Conservation (phyloP, 1,139 yeast species). For the Suhomyces atakaporum region DNA sequence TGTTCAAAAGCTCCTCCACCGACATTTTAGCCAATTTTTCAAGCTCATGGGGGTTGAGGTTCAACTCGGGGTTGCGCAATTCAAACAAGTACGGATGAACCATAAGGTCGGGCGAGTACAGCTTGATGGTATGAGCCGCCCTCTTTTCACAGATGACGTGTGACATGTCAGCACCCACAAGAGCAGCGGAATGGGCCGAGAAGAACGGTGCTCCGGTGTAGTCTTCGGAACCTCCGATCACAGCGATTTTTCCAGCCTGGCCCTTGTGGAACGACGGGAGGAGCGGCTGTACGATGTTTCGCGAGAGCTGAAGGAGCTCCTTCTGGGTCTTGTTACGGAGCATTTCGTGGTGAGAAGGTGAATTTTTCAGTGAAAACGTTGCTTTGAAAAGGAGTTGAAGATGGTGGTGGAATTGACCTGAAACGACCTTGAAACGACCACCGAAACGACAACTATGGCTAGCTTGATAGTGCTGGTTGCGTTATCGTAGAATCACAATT, state of each 20-base stretch:
- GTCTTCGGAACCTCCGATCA: constrained; percentile 93
- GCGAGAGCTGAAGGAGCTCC: constrained; percentile 52
- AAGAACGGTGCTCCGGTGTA: constrained; percentile 97
- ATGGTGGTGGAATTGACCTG: not conserved
- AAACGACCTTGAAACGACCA: not conserved
- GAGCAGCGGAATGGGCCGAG: constrained; percentile 79
- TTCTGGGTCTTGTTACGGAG: constrained; percentile 36
- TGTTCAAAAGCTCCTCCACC: constrained; percentile 22
- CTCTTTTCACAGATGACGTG: constrained; percentile 79
- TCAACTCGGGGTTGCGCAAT: constrained; percentile 19
- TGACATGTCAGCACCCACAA: constrained; percentile 85
- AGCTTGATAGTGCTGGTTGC: no score
- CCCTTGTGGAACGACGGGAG: constrained; percentile 79
- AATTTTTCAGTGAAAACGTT: no score
- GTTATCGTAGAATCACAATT: not conserved
- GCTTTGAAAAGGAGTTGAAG: no score
- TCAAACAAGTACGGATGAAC: constrained; percentile 83
- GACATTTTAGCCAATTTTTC: constrained; percentile 17
- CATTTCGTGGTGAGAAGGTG: constrained; percentile 10
- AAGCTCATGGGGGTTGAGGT: constrained; percentile 19
- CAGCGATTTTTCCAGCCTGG: constrained; percentile 85
- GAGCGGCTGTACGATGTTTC: constrained; percentile 73
- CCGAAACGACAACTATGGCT: not conserved
- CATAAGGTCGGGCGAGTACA: constrained; percentile 92
- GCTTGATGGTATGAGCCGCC: constrained; percentile 82